These are phyloP conservation scores for Solanum sejunctum DNA, from an alignment of 257 asterid species.

Conservation along the genomic window DNA sequence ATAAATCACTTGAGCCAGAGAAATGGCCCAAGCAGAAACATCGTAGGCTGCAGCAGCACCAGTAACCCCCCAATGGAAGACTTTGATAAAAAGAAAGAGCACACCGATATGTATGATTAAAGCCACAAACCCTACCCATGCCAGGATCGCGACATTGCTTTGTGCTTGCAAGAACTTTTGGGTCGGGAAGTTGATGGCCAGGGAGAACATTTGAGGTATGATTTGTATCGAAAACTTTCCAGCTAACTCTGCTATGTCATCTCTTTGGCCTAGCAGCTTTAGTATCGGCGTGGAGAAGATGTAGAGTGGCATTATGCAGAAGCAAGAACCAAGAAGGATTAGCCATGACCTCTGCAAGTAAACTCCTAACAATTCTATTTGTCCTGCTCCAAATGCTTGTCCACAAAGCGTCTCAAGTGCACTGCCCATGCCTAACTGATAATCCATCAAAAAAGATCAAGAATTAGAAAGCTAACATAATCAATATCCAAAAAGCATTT, in stretches of 20 bases:
- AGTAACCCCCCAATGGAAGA: slow-evolving; percentile 62
- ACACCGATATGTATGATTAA: slow-evolving; percentile 35
- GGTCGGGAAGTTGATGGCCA: slow-evolving; percentile 77
- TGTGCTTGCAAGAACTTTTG: slow-evolving; percentile 93
- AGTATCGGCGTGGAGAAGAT: slow-evolving; percentile 44
- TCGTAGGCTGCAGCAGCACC: slow-evolving; percentile 96
- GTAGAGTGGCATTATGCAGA: slow-evolving; percentile 64
- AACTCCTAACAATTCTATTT: slow-evolving; percentile 55
- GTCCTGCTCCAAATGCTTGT: slow-evolving; percentile 95
- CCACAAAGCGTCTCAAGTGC: slow-evolving; percentile 93
- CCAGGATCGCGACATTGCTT: slow-evolving; percentile 59
- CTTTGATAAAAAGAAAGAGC: slow-evolving; percentile 40
- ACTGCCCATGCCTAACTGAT: slow-evolving; percentile 93
- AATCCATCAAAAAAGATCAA: background rate
- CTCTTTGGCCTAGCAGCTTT: slow-evolving; percentile 57
- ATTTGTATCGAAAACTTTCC: slow-evolving; percentile 58
- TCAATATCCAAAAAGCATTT: background rate
- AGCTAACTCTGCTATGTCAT: slow-evolving; percentile 74
- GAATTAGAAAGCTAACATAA: background rate
- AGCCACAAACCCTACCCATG: slow-evolving; percentile 72
- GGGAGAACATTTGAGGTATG: slow-evolving; percentile 84
- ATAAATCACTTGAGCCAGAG: slow-evolving; percentile 66
- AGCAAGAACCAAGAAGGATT: slow-evolving; percentile 49
- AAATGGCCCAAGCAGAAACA: slow-evolving; percentile 64
- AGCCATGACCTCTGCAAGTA: slow-evolving; percentile 91